Conservation (phyloP, 1,284 basidiomycete genomes). For the Trichosporon coremiiforme region DNA sequence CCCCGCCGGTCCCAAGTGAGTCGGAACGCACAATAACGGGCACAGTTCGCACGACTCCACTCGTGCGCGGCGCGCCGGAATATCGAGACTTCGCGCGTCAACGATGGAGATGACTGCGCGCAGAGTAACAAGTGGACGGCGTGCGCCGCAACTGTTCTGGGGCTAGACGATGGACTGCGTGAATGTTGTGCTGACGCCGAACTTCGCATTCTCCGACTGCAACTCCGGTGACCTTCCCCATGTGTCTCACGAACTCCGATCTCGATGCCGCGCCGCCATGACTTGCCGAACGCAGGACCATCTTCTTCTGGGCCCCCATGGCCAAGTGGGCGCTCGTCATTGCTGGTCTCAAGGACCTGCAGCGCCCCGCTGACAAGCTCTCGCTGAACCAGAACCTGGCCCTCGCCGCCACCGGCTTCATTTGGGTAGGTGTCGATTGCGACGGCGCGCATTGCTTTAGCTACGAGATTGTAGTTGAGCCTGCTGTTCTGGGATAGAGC, state of each 20-base stretch:
- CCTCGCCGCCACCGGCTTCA: slow-evolving; percentile 88
- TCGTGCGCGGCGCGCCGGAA: neutral
- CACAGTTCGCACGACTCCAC: neutral
- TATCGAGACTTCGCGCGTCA: neutral
- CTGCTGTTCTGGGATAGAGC: neutral
- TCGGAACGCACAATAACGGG: slow-evolving; percentile 17
- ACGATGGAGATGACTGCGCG: neutral
- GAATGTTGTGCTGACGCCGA: neutral
- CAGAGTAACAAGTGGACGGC: neutral
- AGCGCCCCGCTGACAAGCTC: slow-evolving; percentile 89
- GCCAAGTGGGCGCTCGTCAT: slow-evolving; percentile 94
- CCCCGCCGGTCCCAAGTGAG: slow-evolving; percentile 74
- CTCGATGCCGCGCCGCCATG: slow-evolving; percentile 4
- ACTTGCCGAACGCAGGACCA: slow-evolving; percentile 62
- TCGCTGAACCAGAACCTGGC: slow-evolving; percentile 93
- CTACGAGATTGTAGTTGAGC: too few relatives aligned
- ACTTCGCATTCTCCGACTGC: neutral
- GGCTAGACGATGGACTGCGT: neutral
- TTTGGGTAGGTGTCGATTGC: slow-evolving; percentile 70
- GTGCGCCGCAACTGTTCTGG: neutral
- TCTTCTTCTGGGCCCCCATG: slow-evolving; percentile 87
- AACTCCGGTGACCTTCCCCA: neutral
- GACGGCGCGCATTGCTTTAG: neutral
- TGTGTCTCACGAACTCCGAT: neutral
- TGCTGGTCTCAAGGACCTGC: slow-evolving; percentile 91